These are phyloP conservation scores for Colletotrichum lentis DNA, from an alignment of 2,329 filamentous ascomycete species.

Conservation along the genomic window DNA sequence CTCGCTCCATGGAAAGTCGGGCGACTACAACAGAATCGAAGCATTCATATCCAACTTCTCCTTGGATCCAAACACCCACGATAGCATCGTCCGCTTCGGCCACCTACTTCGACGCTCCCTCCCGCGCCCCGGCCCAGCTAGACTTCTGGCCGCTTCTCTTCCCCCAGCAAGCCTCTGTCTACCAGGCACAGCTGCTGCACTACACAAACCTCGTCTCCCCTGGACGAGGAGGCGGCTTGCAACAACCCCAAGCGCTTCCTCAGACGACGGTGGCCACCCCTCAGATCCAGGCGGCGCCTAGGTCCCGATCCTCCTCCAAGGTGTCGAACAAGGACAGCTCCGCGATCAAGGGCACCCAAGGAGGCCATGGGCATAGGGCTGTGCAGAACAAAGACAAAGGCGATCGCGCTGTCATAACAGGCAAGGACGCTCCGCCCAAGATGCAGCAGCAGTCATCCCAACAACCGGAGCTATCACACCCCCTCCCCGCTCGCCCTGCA, in stretches of 20 bases:
- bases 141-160: conserved; percentile 66
- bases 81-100: conserved; percentile 42
- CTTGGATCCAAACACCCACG: conserved; percentile 50
- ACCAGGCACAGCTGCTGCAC: conserved; percentile 69
- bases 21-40: conserved; percentile 58
- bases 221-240: conserved; percentile 63
- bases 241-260: conserved; percentile 61
- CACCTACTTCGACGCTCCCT: conserved; percentile 35
- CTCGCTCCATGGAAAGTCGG: conserved; percentile 61
- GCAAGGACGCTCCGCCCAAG: conserved; percentile 61
- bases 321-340: conserved; percentile 63
- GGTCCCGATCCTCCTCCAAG: conserved; percentile 68
- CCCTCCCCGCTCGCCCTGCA: conserved; percentile 40
- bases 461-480: conserved; percentile 47
- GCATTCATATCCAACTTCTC: conserved; percentile 55
- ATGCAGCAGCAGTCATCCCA: conserved; percentile 56
- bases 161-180: conserved; percentile 66
- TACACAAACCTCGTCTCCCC: conserved; percentile 73
- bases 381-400: conserved; percentile 64
- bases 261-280: conserved; percentile 59
- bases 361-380: conserved; percentile 72
- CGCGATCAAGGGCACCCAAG: conserved; percentile 57
- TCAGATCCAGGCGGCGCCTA: conserved; percentile 63
- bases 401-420: conserved; percentile 68
- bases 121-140: conserved; percentile 51